These are phyloP conservation scores for Lathyrus sativus DNA, from an alignment of 306 rosid genomes.

Conservation along the genomic window DNA sequence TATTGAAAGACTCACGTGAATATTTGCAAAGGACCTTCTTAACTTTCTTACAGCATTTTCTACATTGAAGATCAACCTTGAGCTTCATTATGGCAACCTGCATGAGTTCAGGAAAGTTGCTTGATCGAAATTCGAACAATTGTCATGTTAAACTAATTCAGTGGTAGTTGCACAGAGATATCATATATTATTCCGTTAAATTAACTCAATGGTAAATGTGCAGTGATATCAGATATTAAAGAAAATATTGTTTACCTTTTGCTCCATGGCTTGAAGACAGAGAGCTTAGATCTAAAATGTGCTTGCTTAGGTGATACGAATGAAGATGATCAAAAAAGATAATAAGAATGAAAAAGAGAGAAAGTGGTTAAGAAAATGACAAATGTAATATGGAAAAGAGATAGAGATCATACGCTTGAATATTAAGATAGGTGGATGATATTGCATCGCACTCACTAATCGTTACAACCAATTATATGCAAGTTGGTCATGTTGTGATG, in stretches of 20 bases:
- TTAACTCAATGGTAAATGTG: no score
- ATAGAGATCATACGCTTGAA: slow-evolving; percentile 1
- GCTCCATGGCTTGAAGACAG: slow-evolving; percentile 37
- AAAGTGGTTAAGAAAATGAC: background rate
- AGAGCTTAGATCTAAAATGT: slow-evolving; percentile 23
- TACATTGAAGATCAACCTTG: slow-evolving; percentile 68
- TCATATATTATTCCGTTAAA: no score
- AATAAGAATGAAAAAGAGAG: background rate
- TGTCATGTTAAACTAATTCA: no score
- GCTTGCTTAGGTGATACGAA: background rate
- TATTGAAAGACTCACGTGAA: slow-evolving; percentile 58
- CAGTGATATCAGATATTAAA: background rate
- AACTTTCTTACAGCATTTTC: slow-evolving; percentile 63
- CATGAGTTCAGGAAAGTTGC: background rate
- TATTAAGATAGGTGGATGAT: slow-evolving; percentile 9
- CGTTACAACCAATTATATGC: background rate
- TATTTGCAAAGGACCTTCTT: slow-evolving; percentile 63
- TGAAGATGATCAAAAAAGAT: background rate
- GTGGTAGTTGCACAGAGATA: background rate
- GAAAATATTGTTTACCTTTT: slow-evolving; percentile 33
- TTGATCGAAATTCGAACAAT: background rate
- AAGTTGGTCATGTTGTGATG: background rate
- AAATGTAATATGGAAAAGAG: slow-evolving; percentile 13
- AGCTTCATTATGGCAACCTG: slow-evolving; percentile 51
- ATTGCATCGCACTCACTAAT: slow-evolving; percentile 14